Evolutionary conservation across 163 green algal genomes (phyloP), one percentile per base, ranked within the genome.

Genomic region (Scenedesmus sp.): DNA sequence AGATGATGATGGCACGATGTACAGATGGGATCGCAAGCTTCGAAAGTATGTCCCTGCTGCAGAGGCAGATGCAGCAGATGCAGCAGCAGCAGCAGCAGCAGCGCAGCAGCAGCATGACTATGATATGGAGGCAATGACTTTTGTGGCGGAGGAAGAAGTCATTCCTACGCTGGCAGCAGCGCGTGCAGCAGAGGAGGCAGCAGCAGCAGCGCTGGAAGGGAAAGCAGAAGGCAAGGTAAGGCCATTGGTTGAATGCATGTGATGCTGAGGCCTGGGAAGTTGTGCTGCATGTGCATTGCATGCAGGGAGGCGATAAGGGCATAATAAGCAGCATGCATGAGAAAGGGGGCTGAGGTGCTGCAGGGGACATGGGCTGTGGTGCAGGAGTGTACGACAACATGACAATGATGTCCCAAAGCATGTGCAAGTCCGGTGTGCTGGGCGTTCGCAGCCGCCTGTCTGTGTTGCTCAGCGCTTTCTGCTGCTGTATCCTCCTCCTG

Each of bases 1-100:
- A 83, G 96, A 97, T 73, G 96, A 97, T 81, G 96, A 97, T 57
- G 96, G 96, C 3, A 97, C 96, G 0, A 57, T 90, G 20, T 97
- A 97, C 86, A 93, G 94, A 16, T 97, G 95, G 96, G 93, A 96
- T 90, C n/a, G 12, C 3, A 67, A 64, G 46, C 84, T 96, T n/a
- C 86, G 94, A 12, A 97, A 97, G 88, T 97, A 96, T 88, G 89
- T 95, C 74, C 94, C 95, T 10, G 88, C 88, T 26, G 74, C 9
- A 56, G 81, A 73, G 64, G 92, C 77, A 86, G 91, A 55, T 82
- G 86, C 62, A 85, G 83, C 55, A 82, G 82, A 64, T 84, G 90
- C 55, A 74, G 90, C 90, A 82, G 84, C 84, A 74, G 74, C 84
- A 67, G 84, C 73, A 70, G 90, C 60, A 67, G 73, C 2, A 56